Evolutionary conservation across 345 rosid genomes (phyloP), one percentile per base, ranked within the genome.

Genomic region (Boechera divaricarpa): DNA sequence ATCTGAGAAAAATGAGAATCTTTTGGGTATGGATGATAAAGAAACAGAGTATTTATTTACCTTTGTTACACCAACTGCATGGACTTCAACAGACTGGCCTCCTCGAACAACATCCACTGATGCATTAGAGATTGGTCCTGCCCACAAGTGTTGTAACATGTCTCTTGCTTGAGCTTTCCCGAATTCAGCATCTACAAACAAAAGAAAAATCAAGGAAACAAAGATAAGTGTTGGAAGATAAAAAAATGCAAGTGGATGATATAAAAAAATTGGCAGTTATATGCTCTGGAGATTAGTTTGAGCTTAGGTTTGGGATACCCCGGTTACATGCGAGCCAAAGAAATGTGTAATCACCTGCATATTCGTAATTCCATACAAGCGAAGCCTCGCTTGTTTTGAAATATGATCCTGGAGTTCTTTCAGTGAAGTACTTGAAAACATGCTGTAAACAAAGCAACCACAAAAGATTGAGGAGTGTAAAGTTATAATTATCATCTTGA

Each of bases 91-190:
- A 31, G 98, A 92, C 45, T 87, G 82, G 73, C 86, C 82, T 42
- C 97, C 98, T 83, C 90, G 93, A 60, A 95, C 93, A 59, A 95
- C 98, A 86, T 92, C 97, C 32, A 93, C 96, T 28, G 98, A 85
- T 73, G 98, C 98, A 83, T 91, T 95, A 63, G 98, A 92, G 69
- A 90, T 86, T 54, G 99, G 98, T 66, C 99, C 99, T 29, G 97
- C 88, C 96, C 96, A 95, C 74, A 95, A 93, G 83, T 95, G 99
- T 85, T 95, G 99, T 82, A 95, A 75, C 96, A 95, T 87, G 67
- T 95, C 99, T 83, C 90, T 88, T 71, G 99, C 99, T 84, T 95
- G 99, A 77, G 87, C 85, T 82, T 89, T 88, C 76, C 98, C 98
- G 53, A 95, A 95, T 77, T 95, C 98, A 82, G 85, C 67, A 83